Percentiles rank a stretch among this genome's conserved stretches.
Evolutionary conservation across 352 stramenopile species (phyloP).

Genomic region (Phytophthora podocarpi): DNA sequence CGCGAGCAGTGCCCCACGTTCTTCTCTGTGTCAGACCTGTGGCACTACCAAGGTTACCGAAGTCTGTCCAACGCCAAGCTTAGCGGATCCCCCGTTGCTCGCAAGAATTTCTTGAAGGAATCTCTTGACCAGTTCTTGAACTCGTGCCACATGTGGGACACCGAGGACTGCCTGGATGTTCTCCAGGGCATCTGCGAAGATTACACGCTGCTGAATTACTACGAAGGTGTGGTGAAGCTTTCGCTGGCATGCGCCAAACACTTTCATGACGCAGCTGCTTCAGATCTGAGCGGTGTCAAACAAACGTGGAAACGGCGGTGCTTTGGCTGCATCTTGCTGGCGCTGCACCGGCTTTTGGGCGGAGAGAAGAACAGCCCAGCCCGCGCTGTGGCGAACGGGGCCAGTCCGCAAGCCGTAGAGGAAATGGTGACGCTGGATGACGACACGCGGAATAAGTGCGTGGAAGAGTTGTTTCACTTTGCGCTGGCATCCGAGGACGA

Average conservation of each 20-base stretch:
- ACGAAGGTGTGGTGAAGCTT: conserved; percentile 88
- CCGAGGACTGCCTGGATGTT: conserved; percentile 75
- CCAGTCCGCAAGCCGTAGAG: conserved; percentile 70
- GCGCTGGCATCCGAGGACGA: conserved; percentile 74
- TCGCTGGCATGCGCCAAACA: conserved; percentile 79
- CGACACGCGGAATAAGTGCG: conserved; percentile 60
- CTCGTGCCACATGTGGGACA: conserved; percentile 88
- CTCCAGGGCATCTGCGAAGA: conserved; percentile 83
- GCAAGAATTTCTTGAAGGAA: conserved; percentile 66
- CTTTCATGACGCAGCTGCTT: conserved; percentile 72
- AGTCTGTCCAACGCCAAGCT: conserved; percentile 82
- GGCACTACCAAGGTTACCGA: conserved; percentile 88
- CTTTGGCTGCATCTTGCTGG: conserved; percentile 76
- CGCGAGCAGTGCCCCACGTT: conserved; percentile 83
- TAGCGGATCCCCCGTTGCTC: conserved; percentile 61
- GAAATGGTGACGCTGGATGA: conserved; percentile 81
- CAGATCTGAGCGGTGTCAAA: conserved; percentile 69
- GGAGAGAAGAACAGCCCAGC: conserved; percentile 15
- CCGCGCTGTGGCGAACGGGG: conserved; percentile 13
- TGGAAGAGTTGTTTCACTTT: conserved; percentile 81
- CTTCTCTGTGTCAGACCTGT: conserved; percentile 82
- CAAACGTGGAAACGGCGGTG: conserved; percentile 75
- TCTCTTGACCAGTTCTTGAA: conserved; percentile 83
- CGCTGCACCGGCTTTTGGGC: conserved; percentile 64
- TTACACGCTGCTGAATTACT: conserved; percentile 79